Conservation (phyloP, 345 rosid genomes). For the Camelina laxa region DNA sequence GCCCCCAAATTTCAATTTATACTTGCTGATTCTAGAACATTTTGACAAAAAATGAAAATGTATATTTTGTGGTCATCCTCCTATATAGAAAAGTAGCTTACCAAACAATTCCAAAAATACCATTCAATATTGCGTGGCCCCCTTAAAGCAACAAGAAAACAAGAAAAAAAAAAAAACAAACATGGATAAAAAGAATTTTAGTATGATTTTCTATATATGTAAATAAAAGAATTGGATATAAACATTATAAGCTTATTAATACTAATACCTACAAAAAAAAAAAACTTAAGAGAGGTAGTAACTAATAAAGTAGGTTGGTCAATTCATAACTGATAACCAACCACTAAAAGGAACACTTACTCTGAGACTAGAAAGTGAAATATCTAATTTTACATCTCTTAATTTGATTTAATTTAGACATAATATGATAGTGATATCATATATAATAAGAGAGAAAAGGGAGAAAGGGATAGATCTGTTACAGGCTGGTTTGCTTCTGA, state of each 20-base stretch:
- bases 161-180: too few species aligned
- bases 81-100: constrained; percentile 25
- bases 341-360: too few species aligned
- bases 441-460: background rate
- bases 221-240: background rate
- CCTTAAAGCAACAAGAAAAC: background rate
- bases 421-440: background rate
- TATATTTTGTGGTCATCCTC: constrained; percentile 17
- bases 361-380: too few species aligned
- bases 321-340: too few species aligned
- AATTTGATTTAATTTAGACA: background rate
- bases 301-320: too few species aligned
- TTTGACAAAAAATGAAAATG: constrained; percentile 16
- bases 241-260: too few species aligned
- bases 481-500: constrained; percentile 25
- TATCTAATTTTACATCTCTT: background rate
- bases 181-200: background rate
- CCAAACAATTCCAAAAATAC: constrained; percentile 20
- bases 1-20: constrained; percentile 12
- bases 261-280: too few species aligned
- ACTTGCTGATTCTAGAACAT: constrained; percentile 18
- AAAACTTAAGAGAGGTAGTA: too few species aligned
- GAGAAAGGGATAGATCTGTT: constrained; percentile 1
- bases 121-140: constrained; percentile 14
- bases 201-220: background rate